Base-by-base conservation (phyloP, 768 basidiomycete genomes). In the Pholiota microspora region DNA sequence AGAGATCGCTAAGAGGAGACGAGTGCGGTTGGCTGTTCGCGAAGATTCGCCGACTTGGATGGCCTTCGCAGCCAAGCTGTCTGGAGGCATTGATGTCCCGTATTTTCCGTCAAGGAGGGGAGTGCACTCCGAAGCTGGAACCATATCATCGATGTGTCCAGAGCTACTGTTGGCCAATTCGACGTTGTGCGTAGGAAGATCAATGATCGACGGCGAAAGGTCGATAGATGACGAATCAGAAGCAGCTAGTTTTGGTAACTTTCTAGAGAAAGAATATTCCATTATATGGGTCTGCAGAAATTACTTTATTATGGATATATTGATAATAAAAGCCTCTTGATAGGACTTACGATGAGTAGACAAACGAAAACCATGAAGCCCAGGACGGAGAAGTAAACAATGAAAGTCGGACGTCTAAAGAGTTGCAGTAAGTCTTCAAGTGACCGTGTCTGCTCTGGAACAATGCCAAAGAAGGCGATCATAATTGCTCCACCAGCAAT, bases 381-480 rank as follows among this genome's bases (percentile, higher is more conserved):
- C 2, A 94, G 75, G 13, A 89, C 69, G 10, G 86, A 85, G 69
- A 95, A 90, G 75, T 93, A 96, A 3, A 76, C 82, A 32, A 94
- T 71, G 68, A 95, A 98, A 0, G 88, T 71, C 2, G 87, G 84
- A 40, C 94, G 75, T 49, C 77, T 71, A 69, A 94, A 94, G 7
- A 96, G 77, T 23, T 68, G 68, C 23, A 98, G 77, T 23, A 98
- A 80, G 66, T 94, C 92, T 55, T 94, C 89, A 15, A 98, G 75
- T 1, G 89, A 86, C 58, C 90, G 89, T 9, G 89, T 92, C 10
- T 83, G 83, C 70, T 96, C 94, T 16, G 89, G 86, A 0, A 98
- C 92, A 60, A 94, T 92, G 45, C 94, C 94, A 64, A 95, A 98
- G 47, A 94, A 72, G 13, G 90, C 94, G 54, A 98, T 93, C 56